These are phyloP conservation scores for Pseudonitzschia pungens DNA, from an alignment of 108 stramenopile genomes.

Conservation along the genomic window DNA sequence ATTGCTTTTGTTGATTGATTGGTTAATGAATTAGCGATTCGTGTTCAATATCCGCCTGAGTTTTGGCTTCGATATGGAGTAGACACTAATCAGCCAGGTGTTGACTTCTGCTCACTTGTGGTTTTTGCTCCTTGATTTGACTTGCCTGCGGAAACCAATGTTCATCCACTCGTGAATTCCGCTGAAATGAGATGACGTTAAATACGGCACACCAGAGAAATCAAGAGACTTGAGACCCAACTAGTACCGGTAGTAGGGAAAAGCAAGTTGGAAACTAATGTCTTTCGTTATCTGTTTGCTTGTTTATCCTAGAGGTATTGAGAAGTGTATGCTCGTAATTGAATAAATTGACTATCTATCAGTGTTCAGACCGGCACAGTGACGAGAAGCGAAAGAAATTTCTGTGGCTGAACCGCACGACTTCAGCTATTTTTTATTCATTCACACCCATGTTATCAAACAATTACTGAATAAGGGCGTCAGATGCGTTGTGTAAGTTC, in stretches of 20 bases:
- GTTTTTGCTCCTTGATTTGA: neutral
- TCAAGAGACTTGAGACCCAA: neutral
- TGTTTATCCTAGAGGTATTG: neutral
- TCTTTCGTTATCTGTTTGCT: neutral
- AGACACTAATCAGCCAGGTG: neutral
- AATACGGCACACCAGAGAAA: neutral
- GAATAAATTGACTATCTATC: neutral
- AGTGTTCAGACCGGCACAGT: neutral
- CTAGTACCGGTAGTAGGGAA: neutral
- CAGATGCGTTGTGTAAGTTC: neutral
- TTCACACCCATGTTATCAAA: too few species aligned
- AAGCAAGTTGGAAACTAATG: neutral
- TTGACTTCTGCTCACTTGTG: neutral
- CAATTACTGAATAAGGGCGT: too few species aligned
- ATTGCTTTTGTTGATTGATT: neutral
- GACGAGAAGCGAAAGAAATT: neutral
- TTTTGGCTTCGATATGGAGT: neutral
- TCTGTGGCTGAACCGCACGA: neutral
- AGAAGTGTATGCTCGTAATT: neutral
- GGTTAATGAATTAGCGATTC: neutral
- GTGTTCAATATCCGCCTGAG: neutral
- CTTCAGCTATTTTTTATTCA: too few species aligned
- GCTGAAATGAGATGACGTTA: too few species aligned
- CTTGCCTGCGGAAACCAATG: neutral
- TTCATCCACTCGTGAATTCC: neutral